phyloP scores from a whole-genome alignment of 768 basidiomycete genomes.

The Termitomyces sp. region DNA sequence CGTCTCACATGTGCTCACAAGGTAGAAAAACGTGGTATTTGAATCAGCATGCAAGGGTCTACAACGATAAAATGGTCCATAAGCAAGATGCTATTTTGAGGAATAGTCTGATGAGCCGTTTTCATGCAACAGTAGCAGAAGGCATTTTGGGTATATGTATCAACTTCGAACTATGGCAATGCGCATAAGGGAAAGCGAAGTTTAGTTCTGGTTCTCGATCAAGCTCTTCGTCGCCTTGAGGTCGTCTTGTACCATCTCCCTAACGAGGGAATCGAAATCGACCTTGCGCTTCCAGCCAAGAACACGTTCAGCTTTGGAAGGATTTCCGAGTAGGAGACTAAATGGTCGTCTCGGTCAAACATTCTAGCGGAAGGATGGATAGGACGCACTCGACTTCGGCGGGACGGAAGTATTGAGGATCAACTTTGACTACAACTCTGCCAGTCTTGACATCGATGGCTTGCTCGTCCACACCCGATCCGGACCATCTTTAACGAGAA shows the following conservation, averaged over 20 bases:
- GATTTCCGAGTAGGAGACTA: constrained; percentile 82
- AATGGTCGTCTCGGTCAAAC: constrained; percentile 1
- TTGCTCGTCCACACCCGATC: constrained; percentile 70
- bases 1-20: background rate
- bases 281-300: constrained; percentile 91
- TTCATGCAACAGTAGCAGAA: background rate
- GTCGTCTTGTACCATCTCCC: constrained; percentile 89
- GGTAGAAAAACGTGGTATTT: background rate
- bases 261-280: constrained; percentile 77
- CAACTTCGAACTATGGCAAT: background rate
- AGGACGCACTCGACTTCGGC: constrained; percentile 86
- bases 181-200: no score
- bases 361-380: background rate
- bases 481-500: constrained; percentile 59
- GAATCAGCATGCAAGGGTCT: background rate
- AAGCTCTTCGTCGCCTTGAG: constrained; percentile 67
- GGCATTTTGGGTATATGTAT: constrained; percentile 1
- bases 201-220: constrained; percentile 80
- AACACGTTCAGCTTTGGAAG: constrained; percentile 81
- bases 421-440: constrained; percentile 76
- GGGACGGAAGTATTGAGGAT: constrained; percentile 88
- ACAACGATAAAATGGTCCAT: background rate
- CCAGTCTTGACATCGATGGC: constrained; percentile 68
- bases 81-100: background rate
- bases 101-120: background rate